phyloP scores from a whole-genome alignment of 345 rosid genomes.

The Populus simonii region DNA sequence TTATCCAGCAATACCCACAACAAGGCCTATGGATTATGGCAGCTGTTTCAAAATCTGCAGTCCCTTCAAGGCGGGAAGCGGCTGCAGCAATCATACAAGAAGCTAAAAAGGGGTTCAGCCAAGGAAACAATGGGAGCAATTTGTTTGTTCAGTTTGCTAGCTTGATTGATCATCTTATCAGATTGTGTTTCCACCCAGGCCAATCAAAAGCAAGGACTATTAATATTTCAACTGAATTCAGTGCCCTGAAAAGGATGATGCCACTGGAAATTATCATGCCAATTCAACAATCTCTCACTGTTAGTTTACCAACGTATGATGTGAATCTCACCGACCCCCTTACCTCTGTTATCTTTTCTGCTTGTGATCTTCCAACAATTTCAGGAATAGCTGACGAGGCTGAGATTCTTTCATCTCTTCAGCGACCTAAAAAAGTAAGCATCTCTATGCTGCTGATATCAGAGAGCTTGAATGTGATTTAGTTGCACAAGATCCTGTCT shows the following conservation, averaged over 20 bases:
- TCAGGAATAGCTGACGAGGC: constrained; percentile 90
- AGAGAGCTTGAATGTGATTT: too few species aligned
- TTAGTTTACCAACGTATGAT: constrained; percentile 67
- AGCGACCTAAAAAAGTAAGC: constrained; percentile 83
- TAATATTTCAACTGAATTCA: constrained; percentile 89
- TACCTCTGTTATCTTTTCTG: constrained; percentile 66
- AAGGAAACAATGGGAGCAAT: constrained; percentile 65
- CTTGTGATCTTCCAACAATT: constrained; percentile 80
- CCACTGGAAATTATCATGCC: constrained; percentile 91
- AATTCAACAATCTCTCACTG: constrained; percentile 85
- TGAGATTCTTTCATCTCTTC: constrained; percentile 96
- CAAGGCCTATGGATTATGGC: constrained; percentile 97
- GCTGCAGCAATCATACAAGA: constrained; percentile 91
- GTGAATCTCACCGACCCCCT: constrained; percentile 40
- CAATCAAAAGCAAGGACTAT: constrained; percentile 72
- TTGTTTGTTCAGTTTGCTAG: constrained; percentile 85
- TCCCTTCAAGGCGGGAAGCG: constrained; percentile 90
- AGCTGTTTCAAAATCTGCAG: constrained; percentile 91
- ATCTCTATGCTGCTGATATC: not conserved
- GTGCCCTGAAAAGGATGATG: constrained; percentile 98
- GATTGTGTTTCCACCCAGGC: constrained; percentile 85
- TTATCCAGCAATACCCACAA: constrained; percentile 85
- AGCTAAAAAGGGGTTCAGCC: constrained; percentile 73
- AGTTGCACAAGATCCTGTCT: too few species aligned
- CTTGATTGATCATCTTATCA: constrained; percentile 84